Conservation (phyloP, 768 basidiomycete genomes). For the Boletus patriciae region DNA sequence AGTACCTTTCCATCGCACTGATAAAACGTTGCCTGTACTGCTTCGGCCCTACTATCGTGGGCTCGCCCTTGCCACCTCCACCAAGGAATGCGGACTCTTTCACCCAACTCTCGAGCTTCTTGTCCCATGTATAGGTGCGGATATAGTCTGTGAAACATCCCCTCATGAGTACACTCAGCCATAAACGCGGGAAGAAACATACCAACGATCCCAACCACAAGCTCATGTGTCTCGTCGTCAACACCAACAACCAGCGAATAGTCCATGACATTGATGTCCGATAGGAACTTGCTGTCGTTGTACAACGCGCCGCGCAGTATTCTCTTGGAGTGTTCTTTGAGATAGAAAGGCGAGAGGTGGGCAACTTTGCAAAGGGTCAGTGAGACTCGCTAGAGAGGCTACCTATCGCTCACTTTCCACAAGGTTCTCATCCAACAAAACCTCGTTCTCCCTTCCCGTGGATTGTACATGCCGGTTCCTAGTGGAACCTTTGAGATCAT, state of each 20-base stretch:
- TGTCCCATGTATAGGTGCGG: conserved; percentile 97
- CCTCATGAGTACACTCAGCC: conserved; percentile 9
- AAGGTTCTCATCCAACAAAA: conserved; percentile 94
- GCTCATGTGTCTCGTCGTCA: conserved; percentile 82
- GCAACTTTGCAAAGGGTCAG: conserved; percentile 52
- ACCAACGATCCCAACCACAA: conserved; percentile 98
- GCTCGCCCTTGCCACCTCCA: conserved; percentile 79
- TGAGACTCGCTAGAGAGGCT: background rate
- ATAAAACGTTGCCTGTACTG: conserved; percentile 89
- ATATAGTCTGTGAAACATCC: conserved; percentile 68
- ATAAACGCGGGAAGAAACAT: conserved; percentile 33
- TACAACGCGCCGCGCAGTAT: conserved; percentile 87
- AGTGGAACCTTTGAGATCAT: conserved; percentile 95
- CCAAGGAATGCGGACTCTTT: conserved; percentile 93
- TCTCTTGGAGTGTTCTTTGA: conserved; percentile 95
- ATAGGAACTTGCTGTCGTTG: conserved; percentile 95
- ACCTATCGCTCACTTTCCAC: conserved; percentile 65
- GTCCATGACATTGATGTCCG: conserved; percentile 95
- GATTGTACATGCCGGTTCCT: conserved; percentile 91
- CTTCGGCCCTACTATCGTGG: conserved; percentile 94
- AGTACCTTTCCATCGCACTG: conserved; percentile 87
- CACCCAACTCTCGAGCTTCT: conserved; percentile 97
- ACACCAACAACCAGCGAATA: conserved; percentile 96
- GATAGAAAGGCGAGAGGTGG: conserved; percentile 85
- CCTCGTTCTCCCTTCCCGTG: conserved; percentile 89